Base-by-base conservation (phyloP, 768 basidiomycete genomes). In the Tylopilus sp. region DNA sequence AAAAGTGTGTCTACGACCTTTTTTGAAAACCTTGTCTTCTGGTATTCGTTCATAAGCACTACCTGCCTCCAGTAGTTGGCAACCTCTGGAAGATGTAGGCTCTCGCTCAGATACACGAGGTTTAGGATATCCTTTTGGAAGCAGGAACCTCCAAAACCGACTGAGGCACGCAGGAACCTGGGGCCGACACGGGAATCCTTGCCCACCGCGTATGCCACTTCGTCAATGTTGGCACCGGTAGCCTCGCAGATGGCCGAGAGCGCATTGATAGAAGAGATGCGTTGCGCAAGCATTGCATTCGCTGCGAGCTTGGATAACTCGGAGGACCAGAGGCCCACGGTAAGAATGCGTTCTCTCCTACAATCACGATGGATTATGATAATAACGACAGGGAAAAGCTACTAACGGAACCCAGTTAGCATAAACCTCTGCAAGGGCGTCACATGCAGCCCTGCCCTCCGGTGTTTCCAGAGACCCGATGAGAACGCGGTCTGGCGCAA, bases 61-160 rank as follows among this genome's bases (percentile, higher is more conserved):
- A 99, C 95, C 68, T 95, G 89, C 47, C 82, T 81, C 97, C 97
- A 99, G 78, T 99, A 99, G 17, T 86, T 88, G 26, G 95, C 97
- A 23, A 99, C 95, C 70, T 98, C 93, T 35, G 95, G 94, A 48
- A 99, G 79, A 72, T 98, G 93, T 49, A 92, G 73, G 56, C 88
- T 92, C 74, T 98, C 95, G 66, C 85, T 88, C 40, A 99, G 83
- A 75, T 99, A 99, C 40, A 98, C 97, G 55, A 99, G 79, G 77
- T 99, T 99, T 65, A 99, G 84, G 71, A 98, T 98, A 67, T 99
- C 95, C 72, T 99, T 98, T 75, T 98, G 95, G 90, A 99, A 99
- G 76, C 95, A 99, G 12, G 88, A 91, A 33, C 97, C 97, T 55
- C 97, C 95, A 63, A 99, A 99, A 20, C 97, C 95, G 62, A 97